phyloP scores from a whole-genome alignment of 1,284 basidiomycete genomes.

The Phellinidium pouzarii region DNA sequence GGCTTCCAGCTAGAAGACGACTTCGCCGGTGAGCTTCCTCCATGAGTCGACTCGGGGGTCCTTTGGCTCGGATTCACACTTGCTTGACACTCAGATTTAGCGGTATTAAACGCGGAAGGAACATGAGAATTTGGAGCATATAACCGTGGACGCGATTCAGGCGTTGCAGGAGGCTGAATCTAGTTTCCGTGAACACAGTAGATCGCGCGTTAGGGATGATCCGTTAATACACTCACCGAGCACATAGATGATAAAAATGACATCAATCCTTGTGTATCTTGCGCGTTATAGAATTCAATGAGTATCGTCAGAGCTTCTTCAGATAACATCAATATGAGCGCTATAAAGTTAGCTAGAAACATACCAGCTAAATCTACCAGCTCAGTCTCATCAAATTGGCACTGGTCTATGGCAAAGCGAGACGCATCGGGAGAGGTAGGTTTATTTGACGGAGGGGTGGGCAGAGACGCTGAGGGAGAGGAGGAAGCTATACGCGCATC shows the following conservation, averaged over 20 bases:
- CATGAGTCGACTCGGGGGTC: constrained; percentile 55
- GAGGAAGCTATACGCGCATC: constrained; percentile 61
- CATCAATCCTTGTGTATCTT: constrained; percentile 38
- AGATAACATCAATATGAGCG: constrained; percentile 6
- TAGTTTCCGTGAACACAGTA: neutral
- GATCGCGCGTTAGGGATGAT: neutral
- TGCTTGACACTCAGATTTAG: constrained; percentile 18
- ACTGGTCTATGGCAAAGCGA: constrained; percentile 59
- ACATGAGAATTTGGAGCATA: constrained; percentile 14
- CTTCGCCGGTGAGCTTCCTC: constrained; percentile 43
- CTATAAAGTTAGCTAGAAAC: constrained; percentile 15
- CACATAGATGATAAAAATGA: constrained; percentile 47
- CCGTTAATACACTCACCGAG: constrained; percentile 35
- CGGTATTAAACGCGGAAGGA: constrained; percentile 28
- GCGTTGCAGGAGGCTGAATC: constrained; percentile 17
- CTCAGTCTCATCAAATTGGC: constrained; percentile 53
- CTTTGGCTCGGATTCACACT: constrained; percentile 20
- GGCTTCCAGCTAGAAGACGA: constrained; percentile 24
- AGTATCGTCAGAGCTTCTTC: constrained; percentile 59
- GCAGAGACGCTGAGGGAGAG: constrained; percentile 56
- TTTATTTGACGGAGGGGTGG: constrained; percentile 70
- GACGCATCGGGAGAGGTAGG: constrained; percentile 62
- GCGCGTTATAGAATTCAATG: constrained; percentile 65
- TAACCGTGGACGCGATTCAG: constrained; percentile 7
- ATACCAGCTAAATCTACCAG: constrained; percentile 53